These are phyloP conservation scores for Alternaria angustiovoidea DNA, from an alignment of 2,329 filamentous ascomycete genomes.

Conservation along the genomic window DNA sequence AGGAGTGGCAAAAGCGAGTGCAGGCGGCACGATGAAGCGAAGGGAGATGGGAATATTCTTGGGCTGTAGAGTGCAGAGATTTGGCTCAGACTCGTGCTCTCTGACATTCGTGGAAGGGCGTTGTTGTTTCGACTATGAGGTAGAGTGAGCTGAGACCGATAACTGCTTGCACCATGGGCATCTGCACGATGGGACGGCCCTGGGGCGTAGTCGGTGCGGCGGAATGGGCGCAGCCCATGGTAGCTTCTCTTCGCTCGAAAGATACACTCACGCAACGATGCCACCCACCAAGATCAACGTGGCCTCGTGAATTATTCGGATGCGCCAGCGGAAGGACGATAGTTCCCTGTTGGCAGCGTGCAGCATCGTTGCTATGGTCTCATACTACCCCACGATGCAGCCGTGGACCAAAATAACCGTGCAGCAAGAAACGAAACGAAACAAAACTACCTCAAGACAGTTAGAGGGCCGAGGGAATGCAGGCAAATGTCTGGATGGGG, in stretches of 20 bases:
- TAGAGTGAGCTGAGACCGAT: slow-evolving; percentile 3
- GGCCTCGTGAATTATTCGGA: slow-evolving; percentile 19
- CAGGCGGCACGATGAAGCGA: not conserved
- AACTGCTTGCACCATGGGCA: slow-evolving; percentile 10
- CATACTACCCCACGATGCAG: slow-evolving; percentile 27
- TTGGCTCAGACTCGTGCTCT: not conserved
- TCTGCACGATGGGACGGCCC: slow-evolving; percentile 12
- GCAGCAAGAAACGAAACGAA: slow-evolving; percentile 28
- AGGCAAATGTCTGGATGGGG: slow-evolving; percentile 27
- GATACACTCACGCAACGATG: not conserved
- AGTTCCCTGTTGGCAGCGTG: not conserved
- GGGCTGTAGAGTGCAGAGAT: not conserved
- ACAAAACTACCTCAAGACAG: slow-evolving; percentile 29
- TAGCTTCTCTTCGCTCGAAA: not conserved
- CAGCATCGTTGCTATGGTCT: slow-evolving; percentile 8
- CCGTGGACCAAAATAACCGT: slow-evolving; percentile 42
- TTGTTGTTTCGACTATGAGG: not conserved
- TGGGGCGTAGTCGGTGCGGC: slow-evolving; percentile 9
- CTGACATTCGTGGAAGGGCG: not conserved
- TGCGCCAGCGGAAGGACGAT: not conserved
- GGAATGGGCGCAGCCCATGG: not conserved
- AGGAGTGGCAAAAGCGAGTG: slow-evolving; percentile 1
- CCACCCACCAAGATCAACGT: slow-evolving; percentile 24
- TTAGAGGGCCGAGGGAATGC: slow-evolving; percentile 18
- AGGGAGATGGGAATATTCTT: not conserved